Evolutionary conservation across 768 basidiomycete species (phyloP).

Genomic region (Neoboletus magnificus): DNA sequence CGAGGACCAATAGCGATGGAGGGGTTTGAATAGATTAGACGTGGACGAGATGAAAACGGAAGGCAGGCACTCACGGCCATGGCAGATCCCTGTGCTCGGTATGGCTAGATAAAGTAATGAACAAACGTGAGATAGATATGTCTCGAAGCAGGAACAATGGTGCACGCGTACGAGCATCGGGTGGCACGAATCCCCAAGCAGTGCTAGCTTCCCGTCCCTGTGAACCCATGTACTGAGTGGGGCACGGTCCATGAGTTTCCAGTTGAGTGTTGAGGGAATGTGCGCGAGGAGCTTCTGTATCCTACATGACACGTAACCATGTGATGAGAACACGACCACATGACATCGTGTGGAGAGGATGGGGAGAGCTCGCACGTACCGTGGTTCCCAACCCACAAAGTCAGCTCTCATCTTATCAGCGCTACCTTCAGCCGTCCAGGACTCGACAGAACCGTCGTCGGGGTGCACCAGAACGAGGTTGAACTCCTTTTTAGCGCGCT

Average conservation of each 20-base stretch:
- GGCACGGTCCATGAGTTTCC: constrained; percentile 46
- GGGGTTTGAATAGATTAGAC: not conserved
- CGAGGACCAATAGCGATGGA: not conserved
- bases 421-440: constrained; percentile 43
- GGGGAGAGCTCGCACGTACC: constrained; percentile 29
- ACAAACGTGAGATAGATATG: not conserved
- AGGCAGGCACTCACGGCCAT: constrained; percentile 41
- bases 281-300: constrained; percentile 44
- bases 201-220: constrained; percentile 37
- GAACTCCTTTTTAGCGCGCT: constrained; percentile 39
- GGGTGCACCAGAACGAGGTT: constrained; percentile 47
- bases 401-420: constrained; percentile 45
- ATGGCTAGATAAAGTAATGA: constrained; percentile 34
- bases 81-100: constrained; percentile 53
- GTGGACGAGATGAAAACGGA: not conserved
- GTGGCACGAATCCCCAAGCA: constrained; percentile 57
- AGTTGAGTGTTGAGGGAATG: constrained; percentile 45
- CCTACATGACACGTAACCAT: constrained; percentile 18
- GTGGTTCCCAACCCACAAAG: constrained; percentile 48
- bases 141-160: not conserved
- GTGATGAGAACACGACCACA: constrained; percentile 2
- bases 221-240: constrained; percentile 52
- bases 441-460: constrained; percentile 39
- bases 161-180: constrained; percentile 44
- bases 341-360: not conserved